Percentiles rank a stretch among this genome's conserved stretches.
These are phyloP conservation scores for Jatropha curcas DNA, from an alignment of 345 rosid genomes.

Conservation along the genomic window DNA sequence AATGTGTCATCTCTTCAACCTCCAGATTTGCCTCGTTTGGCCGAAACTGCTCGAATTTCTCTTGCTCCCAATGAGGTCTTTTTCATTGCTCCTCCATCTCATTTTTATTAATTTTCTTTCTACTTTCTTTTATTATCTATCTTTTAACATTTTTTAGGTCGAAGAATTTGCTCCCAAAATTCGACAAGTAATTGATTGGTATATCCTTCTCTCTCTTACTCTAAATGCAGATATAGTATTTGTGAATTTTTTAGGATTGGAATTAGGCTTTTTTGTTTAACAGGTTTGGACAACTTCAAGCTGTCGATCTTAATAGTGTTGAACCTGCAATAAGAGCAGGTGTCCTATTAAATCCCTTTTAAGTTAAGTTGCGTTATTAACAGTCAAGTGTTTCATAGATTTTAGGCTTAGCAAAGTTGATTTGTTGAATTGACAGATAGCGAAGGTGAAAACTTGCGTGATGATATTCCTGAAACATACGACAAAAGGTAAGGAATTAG, in stretches of 20 bases:
- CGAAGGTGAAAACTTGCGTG: conserved; percentile 64
- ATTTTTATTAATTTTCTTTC: neutral
- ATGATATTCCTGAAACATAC: conserved; percentile 69
- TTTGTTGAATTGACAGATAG: conserved; percentile 44
- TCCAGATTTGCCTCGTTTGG: conserved; percentile 65
- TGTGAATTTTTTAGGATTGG: neutral
- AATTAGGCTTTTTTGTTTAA: neutral
- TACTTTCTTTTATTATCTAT: neutral
- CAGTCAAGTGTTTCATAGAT: too few species aligned
- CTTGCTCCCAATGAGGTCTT: conserved; percentile 62
- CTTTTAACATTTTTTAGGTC: conserved; percentile 30
- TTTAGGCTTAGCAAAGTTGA: neutral
- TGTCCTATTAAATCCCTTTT: conserved; percentile 15
- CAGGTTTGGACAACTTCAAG: conserved; percentile 97
- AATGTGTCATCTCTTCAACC: conserved; percentile 50
- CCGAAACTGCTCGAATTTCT: conserved; percentile 82
- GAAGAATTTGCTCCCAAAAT: conserved; percentile 72
- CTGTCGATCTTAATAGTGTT: conserved; percentile 66
- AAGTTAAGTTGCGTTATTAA: too few species aligned
- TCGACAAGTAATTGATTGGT: conserved; percentile 72
- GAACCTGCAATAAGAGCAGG: conserved; percentile 89
- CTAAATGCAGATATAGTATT: too few species aligned
- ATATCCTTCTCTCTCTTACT: conserved; percentile 31
- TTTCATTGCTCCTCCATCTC: neutral
- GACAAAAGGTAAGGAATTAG: conserved; percentile 54